These are phyloP conservation scores for Suillus spraguei DNA, from an alignment of 768 basidiomycete genomes.

Conservation along the genomic window DNA sequence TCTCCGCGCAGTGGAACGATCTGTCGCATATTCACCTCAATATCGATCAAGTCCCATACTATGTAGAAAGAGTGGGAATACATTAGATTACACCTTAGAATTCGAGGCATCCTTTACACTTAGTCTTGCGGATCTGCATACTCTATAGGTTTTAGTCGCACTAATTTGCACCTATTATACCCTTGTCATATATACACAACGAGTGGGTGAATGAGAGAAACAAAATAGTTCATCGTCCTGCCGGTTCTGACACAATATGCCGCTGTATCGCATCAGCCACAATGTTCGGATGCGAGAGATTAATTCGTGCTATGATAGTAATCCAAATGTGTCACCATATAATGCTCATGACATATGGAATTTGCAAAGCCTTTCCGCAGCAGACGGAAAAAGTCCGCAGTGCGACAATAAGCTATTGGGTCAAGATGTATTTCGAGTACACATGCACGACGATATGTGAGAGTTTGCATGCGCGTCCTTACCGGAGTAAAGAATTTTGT, in stretches of 20 bases:
- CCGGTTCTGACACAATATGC: not conserved
- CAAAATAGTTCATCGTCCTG: not conserved
- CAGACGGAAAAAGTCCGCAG: not conserved
- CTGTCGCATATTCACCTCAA: not conserved
- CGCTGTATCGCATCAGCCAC: not conserved
- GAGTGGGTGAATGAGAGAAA: not conserved
- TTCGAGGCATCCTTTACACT: not conserved
- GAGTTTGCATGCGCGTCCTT: not conserved
- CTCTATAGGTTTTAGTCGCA: not conserved
- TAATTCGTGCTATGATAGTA: no score
- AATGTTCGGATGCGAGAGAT: not conserved
- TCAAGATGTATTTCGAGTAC: not conserved
- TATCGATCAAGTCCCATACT: slow-evolving; percentile 3
- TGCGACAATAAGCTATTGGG: not conserved
- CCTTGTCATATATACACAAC: not conserved
- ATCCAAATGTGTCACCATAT: not conserved
- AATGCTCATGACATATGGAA: not conserved
- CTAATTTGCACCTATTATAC: not conserved
- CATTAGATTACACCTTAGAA: not conserved
- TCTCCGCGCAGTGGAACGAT: not conserved
- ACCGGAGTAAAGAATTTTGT: not conserved
- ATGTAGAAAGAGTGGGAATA: not conserved
- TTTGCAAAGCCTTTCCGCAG: not conserved
- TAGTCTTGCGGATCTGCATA: not conserved
- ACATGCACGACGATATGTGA: not conserved